Base-by-base conservation (phyloP, 768 basidiomycete species). In the Hericium erinaceus region DNA sequence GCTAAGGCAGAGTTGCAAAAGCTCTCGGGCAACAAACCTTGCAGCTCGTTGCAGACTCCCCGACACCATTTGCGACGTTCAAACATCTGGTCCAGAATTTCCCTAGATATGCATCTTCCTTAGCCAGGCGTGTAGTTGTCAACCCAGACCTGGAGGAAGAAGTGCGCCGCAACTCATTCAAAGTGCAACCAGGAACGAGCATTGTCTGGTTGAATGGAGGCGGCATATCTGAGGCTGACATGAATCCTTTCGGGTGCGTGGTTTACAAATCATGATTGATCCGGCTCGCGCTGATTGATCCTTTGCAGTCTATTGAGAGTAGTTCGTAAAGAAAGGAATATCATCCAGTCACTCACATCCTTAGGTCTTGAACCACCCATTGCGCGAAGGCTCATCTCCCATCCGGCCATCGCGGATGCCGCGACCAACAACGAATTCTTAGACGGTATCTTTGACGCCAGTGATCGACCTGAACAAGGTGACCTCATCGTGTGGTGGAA, bases 381-480 rank as follows among this genome's bases (percentile, higher is more conserved):
- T 61, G 88, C 89, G 0, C 73, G 92, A n/a, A 78, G 86, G 4
- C 66, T 97, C 48, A 69, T 98, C 22, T 79, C 87, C 0, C 83
- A 92, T 68, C 74, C 80, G 0, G 73, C 72, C 10, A 75, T 94
- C 52, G 77, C 77, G 1, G 67, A 69, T 2, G 71, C 80, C 1
- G 80, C 83, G 58, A 72, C 73, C n/a, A 77, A 74, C 40, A 72
- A 70, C 13, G 78, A 72, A 18, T 74, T 77, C 4, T 63, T 82
- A 54, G 87, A 89, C 55, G 90, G 86, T 0, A 62, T 97, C n/a
- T 87, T 95, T 57, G 97, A 98, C 69, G 87, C 93, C 1, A 92
- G 89, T 58, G 95, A 99, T 70, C 75, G 90, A 16, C 65, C 67
- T 3, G 97, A 99, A 67, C 91, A 80, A 1, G 92, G 86, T 0